Percentiles rank a stretch among this genome's conserved stretches.
Conservation (phyloP, 1,284 basidiomycete genomes). For the Somion occarium region DNA sequence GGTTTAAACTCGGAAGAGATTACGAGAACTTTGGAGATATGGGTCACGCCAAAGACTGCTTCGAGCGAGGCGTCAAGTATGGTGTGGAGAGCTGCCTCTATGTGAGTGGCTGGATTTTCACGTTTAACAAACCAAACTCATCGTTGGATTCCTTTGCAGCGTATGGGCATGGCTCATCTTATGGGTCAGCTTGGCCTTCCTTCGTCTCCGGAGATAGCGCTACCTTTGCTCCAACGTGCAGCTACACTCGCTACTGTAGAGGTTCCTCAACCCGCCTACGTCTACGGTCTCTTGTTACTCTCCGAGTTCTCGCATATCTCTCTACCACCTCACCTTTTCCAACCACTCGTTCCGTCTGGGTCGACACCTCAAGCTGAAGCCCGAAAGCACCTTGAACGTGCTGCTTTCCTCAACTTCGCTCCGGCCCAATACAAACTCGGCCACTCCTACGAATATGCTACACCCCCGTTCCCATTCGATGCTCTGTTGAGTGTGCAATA, state of each 20-base stretch:
- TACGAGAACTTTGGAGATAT: slow-evolving; percentile 86
- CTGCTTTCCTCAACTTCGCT: slow-evolving; percentile 83
- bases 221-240: slow-evolving; percentile 74
- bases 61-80: slow-evolving; percentile 70
- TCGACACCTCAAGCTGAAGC: slow-evolving; percentile 41
- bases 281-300: slow-evolving; percentile 79
- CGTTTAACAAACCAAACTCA: background rate
- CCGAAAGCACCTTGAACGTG: slow-evolving; percentile 64
- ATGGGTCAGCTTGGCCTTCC: slow-evolving; percentile 79
- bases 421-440: slow-evolving; percentile 94
- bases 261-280: slow-evolving; percentile 84
- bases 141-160: slow-evolving; percentile 40
- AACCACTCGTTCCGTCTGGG: slow-evolving; percentile 43
- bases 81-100: slow-evolving; percentile 77
- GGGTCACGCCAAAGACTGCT: slow-evolving; percentile 72
- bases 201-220: slow-evolving; percentile 49
- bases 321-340: slow-evolving; percentile 49
- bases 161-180: slow-evolving; percentile 88
- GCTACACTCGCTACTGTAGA: slow-evolving; percentile 74
- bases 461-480: slow-evolving; percentile 83
- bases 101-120: slow-evolving; percentile 40
- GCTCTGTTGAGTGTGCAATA: slow-evolving; percentile 90
- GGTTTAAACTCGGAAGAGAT: slow-evolving; percentile 88
- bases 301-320: slow-evolving; percentile 67
- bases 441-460: slow-evolving; percentile 88